Evolutionary conservation across 768 basidiomycete genomes (phyloP).

Genomic region (Termitomyces sp.): DNA sequence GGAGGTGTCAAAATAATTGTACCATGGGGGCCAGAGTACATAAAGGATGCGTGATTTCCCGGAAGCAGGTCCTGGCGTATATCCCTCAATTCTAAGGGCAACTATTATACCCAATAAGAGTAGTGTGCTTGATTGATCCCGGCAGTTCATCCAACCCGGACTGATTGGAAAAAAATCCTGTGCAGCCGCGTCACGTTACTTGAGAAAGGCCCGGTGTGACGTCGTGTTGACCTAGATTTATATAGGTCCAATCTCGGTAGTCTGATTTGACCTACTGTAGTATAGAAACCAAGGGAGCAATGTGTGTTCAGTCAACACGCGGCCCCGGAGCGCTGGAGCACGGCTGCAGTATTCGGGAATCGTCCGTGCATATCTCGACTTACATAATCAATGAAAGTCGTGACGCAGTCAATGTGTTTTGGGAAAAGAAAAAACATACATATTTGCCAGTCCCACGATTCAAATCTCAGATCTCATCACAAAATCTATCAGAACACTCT

Average conservation of each 20-base stretch:
- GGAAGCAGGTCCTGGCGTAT: neutral
- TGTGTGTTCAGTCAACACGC: too few species aligned
- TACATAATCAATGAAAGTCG: too few species aligned
- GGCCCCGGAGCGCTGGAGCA: too few species aligned
- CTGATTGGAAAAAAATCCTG: too few species aligned
- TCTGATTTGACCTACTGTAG: too few species aligned
- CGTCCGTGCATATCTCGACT: too few species aligned
- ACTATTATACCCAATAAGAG: neutral
- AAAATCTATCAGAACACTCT: conserved; percentile 9
- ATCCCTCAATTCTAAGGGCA: neutral
- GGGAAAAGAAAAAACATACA: neutral
- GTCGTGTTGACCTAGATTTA: too few species aligned
- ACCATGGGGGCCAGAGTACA: neutral
- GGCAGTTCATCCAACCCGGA: neutral
- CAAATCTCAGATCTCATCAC: neutral
- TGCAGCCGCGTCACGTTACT: neutral
- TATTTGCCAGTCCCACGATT: neutral
- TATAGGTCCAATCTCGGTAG: too few species aligned
- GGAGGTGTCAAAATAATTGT: neutral
- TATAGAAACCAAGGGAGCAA: too few species aligned
- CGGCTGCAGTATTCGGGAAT: too few species aligned
- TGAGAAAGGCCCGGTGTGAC: too few species aligned
- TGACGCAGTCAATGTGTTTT: neutral
- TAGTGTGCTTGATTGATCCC: neutral
- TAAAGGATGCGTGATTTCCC: neutral